Percentiles rank a stretch among this genome's conserved stretches.
Conservation (phyloP, 2,329 filamentous ascomycete genomes). For the Colletotrichum liaoningense region DNA sequence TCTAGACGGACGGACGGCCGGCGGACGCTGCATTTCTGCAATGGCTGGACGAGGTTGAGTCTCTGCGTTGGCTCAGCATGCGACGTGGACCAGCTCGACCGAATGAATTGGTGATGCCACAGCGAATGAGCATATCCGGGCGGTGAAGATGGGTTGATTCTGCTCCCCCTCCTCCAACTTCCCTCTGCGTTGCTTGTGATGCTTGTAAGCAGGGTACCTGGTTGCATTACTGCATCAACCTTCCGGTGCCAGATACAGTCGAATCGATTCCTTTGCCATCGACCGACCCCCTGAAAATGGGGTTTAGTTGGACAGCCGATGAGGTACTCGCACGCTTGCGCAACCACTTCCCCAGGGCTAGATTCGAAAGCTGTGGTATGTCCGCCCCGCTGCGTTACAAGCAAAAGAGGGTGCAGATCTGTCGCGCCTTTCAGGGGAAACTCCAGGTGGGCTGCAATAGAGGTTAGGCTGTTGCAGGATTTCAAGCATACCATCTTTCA, state of each 20-base stretch:
- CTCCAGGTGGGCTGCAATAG: neutral
- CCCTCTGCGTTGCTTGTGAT: neutral
- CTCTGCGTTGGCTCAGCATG: conserved; percentile 23
- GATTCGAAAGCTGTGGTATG: conserved; percentile 6
- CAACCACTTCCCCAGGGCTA: conserved; percentile 3
- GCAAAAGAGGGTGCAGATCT: conserved; percentile 15
- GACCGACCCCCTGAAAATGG: neutral
- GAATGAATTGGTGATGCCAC: neutral
- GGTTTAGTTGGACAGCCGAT: neutral
- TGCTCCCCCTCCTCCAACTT: neutral
- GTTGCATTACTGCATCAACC: neutral
- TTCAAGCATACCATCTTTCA: neutral
- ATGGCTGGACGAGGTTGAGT: conserved; percentile 2
- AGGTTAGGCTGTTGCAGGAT: conserved; percentile 21
- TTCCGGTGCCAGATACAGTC: neutral
- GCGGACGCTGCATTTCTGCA: conserved; percentile 1
- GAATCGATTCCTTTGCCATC: neutral
- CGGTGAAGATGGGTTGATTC: conserved; percentile 7
- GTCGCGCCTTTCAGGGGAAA: conserved; percentile 27
- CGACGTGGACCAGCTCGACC: neutral
- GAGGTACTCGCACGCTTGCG: neutral
- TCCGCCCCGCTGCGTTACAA: neutral
- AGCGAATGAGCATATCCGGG: neutral
- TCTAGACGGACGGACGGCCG: conserved; percentile 4
- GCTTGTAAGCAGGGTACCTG: neutral